Base-by-base conservation (phyloP, 2,329 filamentous ascomycete species). In the Arthrobotrys conoides region DNA sequence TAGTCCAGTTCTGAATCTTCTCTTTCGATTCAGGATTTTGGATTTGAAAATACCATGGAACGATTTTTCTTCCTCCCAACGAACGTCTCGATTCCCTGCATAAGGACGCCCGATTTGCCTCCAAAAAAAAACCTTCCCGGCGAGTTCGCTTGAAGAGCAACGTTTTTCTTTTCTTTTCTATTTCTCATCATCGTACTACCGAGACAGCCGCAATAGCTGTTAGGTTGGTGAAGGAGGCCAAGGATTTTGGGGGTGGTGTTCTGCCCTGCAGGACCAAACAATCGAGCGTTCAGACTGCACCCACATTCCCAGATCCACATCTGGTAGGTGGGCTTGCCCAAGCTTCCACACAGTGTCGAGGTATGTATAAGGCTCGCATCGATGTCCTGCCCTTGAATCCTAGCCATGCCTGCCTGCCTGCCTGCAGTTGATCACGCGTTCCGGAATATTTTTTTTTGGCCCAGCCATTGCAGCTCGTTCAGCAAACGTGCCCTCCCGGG, bases 381-480 rank as follows among this genome's bases (percentile, higher is more conserved):
- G 75, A 78, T 71, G 63, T 49, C 67, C 73, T 77, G 27, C 61
- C 67, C 75, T 72, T 78, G 75, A 75, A 75, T 75, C 71, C 71
- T 69, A 69, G 24, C 41, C 24, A 65, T 49, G 27, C 27, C 27
- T 30, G 41, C 61, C 22, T 49, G 41, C 61, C 22, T 38, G 48
- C 66, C 73, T 78, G 75, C 68, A 78, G 67, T 49, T 72, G 75
- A 78, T 78, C 75, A 78, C 75, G 75, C 68, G 75, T 78, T 73
- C 75, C 75, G 68, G 75, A 72, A 65, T 33, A 67, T 30, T 30
- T 30, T 77, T 71, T 71, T 61, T 59, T 24, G 30, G 48, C 38
- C 61, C 67, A 55, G 53, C 49, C 59, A 66, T 69, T 66, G 64
- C 55, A 70, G 27, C 49, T 48, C 41, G 71, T 36, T 55, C 44